Evolutionary conservation across 495 filamentous ascomycete species (phyloP).

Genomic region (Baudoinia panamericana): DNA sequence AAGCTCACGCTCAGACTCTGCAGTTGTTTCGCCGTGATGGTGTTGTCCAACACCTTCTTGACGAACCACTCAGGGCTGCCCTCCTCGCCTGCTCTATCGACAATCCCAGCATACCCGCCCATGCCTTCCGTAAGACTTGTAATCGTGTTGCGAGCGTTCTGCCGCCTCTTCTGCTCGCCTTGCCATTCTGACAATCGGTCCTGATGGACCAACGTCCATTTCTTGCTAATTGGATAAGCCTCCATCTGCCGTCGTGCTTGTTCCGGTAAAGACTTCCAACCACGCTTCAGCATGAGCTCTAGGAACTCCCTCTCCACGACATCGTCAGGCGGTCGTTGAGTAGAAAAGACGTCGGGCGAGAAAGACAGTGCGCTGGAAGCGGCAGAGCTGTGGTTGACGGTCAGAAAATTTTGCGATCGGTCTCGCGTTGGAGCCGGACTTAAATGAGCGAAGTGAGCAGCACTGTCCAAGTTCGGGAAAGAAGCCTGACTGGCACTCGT

Average conservation of each 20-base stretch:
- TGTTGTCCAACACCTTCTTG: conserved; percentile 89
- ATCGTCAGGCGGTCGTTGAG: conserved; percentile 67
- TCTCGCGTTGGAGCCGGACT: conserved; percentile 15
- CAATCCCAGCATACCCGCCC: conserved; percentile 41
- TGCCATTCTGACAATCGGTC: conserved; percentile 88
- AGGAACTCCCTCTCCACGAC: conserved; percentile 86
- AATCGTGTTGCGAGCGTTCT: conserved; percentile 52
- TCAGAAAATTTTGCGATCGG: conserved; percentile 13
- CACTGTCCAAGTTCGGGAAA: conserved; percentile 21
- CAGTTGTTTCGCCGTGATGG: conserved; percentile 78
- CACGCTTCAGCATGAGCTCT: conserved; percentile 90
- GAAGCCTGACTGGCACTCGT: conserved; percentile 11
- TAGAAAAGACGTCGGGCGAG: conserved; percentile 45
- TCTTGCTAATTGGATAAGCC: conserved; percentile 82
- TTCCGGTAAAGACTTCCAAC: conserved; percentile 93
- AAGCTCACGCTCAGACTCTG: conserved; percentile 86
- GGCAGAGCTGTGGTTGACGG: conserved; percentile 24
- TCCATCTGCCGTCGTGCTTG: conserved; percentile 90
- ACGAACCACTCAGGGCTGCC: conserved; percentile 98
- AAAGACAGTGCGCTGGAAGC: conserved; percentile 39
- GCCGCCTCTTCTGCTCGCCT: conserved; percentile 77
- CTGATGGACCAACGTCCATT: conserved; percentile 95
- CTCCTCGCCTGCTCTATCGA: conserved; percentile 75
- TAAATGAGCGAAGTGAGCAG: background rate
- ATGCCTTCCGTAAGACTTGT: conserved; percentile 40